Evolutionary conservation across 371 early-diverging fungal species (phyloP), one percentile per base, ranked within the genome.

Genomic region (Rhizopus microsporus): DNA sequence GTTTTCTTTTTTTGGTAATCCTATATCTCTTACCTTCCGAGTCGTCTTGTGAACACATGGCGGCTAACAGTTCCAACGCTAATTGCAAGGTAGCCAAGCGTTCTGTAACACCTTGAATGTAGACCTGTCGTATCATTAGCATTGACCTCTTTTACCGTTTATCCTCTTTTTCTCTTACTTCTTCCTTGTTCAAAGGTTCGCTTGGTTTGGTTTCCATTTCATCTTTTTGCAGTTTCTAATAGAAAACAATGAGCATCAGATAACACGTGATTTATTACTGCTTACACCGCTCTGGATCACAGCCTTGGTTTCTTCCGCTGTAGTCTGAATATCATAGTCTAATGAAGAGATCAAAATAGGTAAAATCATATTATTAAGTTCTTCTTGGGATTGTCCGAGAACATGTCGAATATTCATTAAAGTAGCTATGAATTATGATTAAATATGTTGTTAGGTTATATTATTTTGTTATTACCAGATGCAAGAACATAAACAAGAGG

Each of bases 11-110:
- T 12, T 31, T 33, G n/a, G 35, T 37, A 38, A 29, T 33, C 30
- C 12, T 30, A 42, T 30, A 31, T 10, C n/a, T 15, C 38, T 56
- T 60, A 74, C 74, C 71, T 64, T 73, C 82, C 5, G 71, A 57
- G 4, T 75, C 85, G 45, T 82, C 85, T 57, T 87, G 86, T 7
- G 85, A 81, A 58, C 88, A 92, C 34, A 94, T 83, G 57, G 89
- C 89, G 53, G 95, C 86, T 4, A 93, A 72, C 23, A 96, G 59
- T 68, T 96, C 96, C 30, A 93, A 77, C 7, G 85, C 77, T 16
- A 91, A 71, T 59, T 91, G 92, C 6, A 90, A 68, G 6, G 88
- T 86, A 29, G 78, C 75, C 46, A 91, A 62, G 8, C 83, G 83
- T 6, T 82, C 73, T 62, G 80, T 77, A 9, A 83, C 71, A 40